Percentiles rank a stretch among this genome's conserved stretches.
Conservation (phyloP, 306 rosid genomes). For the Acacia melanoxylon region DNA sequence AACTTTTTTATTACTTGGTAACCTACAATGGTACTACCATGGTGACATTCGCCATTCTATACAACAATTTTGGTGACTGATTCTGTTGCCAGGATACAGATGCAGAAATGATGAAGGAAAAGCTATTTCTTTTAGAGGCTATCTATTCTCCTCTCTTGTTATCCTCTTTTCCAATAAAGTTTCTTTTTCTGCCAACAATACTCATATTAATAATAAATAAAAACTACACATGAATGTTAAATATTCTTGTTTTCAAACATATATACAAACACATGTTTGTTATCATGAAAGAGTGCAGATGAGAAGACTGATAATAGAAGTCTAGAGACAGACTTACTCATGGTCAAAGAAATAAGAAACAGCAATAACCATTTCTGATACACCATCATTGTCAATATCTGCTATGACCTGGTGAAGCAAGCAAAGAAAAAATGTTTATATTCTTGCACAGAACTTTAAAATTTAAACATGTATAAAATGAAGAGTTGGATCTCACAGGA, state of each 20-base stretch:
- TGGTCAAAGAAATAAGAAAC: conserved; percentile 93
- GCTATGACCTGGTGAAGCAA: conserved; percentile 78
- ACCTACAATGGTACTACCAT: neutral
- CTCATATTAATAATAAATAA: neutral
- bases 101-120: conserved; percentile 22
- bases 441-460: conserved; percentile 1
- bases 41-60: neutral
- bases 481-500: conserved; percentile 68
- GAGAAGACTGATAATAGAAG: neutral
- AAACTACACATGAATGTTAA: neutral
- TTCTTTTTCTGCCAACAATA: neutral
- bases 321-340: conserved; percentile 67
- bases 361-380: conserved; percentile 90
- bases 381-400: conserved; percentile 94
- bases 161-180: neutral
- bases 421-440: conserved; percentile 18
- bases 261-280: neutral
- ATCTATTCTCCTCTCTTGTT: neutral
- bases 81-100: conserved; percentile 16
- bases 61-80: neutral
- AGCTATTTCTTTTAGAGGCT: neutral
- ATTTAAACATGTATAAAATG: neutral
- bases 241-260: neutral
- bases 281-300: conserved; percentile 6
- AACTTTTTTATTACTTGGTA: neutral